Conservation (phyloP, 805 yeast genomes). For the Myxozyma sirexii region DNA sequence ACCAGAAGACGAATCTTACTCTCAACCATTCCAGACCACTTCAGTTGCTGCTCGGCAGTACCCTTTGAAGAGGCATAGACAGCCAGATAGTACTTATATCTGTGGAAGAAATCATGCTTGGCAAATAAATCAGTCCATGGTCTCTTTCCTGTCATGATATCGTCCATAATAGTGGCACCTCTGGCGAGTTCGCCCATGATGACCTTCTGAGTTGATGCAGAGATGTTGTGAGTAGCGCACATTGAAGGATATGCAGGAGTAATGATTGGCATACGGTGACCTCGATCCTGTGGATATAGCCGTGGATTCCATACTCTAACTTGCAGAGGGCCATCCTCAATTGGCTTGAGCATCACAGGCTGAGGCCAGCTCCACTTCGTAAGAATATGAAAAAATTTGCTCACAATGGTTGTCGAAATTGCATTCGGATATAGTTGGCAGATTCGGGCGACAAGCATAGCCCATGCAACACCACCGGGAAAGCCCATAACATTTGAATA, state of each 20-base stretch:
- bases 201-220: conserved; percentile 81
- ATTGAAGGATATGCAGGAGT: conserved; percentile 98
- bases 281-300: conserved; percentile 82
- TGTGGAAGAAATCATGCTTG: conserved; percentile 79
- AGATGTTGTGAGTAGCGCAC: conserved; percentile 98
- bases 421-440: conserved; percentile 97
- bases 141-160: conserved; percentile 63
- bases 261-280: conserved; percentile 95
- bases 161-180: conserved; percentile 71
- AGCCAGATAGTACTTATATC: conserved; percentile 84
- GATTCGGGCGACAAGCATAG: conserved; percentile 96
- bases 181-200: conserved; percentile 78
- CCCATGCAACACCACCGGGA: conserved; percentile 99
- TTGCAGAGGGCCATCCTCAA: conserved; percentile 96
- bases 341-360: conserved; percentile 87
- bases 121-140: conserved; percentile 75
- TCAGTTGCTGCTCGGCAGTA: conserved; percentile 76
- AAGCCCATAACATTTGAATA: conserved; percentile 95
- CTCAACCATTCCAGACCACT: conserved; percentile 93
- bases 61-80: conserved; percentile 76
- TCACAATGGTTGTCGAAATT: conserved; percentile 86
- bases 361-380: conserved; percentile 98
- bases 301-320: conserved; percentile 97
- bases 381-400: conserved; percentile 83
- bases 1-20: conserved; percentile 81